Evolutionary conservation across 2,329 filamentous ascomycete genomes (phyloP), one percentile per base, ranked within the genome.

Genomic region (Cladophialophora immunda): DNA sequence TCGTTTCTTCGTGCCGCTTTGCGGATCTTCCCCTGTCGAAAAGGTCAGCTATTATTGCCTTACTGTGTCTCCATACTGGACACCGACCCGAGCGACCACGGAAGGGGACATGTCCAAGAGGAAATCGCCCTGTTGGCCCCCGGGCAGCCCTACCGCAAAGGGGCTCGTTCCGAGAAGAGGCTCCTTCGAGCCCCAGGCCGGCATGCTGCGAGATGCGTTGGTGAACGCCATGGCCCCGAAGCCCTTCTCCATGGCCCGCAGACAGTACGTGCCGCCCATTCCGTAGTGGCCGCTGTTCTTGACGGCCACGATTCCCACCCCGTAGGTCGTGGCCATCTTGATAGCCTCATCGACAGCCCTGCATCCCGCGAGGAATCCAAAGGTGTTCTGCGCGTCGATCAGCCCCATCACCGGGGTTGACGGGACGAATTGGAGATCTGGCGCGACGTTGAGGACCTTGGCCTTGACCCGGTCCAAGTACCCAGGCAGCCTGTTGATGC

Each of bases 271-370:
- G 0, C 92, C 91, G 3, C 85, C 86, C 92, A 94, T 94, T 60
- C 92, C 92, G 73, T 91, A 94, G 77, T 94, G 91, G 73, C 94
- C 94, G 50, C 88, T 91, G 77, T 90, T 89, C 77, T 89, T 91
- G 74, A 94, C 83, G 65, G 85, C 87, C 0, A 90, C 89, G 85
- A 94, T 88, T 32, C 91, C 92, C 69, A 94, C 91, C 17, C 91
- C 91, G 73, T 76, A 81, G 0, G 72, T 89, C 25, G 81, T 78
- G 0, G 91, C 91, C 78, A 90, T 88, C 7, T 86, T 82, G 58
- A 93, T 87, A 0, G 91, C 91, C 0, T 84, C 82, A 0, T 77
- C 76, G 88, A 94, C 93, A 30, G 85, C 91, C 63, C 78, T 73
- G 55, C 88, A 82, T 0, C 90, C 90, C 0, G 89, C 87, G 0